Conservation (phyloP, 2,329 filamentous ascomycete species). For the Zopfia rhizophila region DNA sequence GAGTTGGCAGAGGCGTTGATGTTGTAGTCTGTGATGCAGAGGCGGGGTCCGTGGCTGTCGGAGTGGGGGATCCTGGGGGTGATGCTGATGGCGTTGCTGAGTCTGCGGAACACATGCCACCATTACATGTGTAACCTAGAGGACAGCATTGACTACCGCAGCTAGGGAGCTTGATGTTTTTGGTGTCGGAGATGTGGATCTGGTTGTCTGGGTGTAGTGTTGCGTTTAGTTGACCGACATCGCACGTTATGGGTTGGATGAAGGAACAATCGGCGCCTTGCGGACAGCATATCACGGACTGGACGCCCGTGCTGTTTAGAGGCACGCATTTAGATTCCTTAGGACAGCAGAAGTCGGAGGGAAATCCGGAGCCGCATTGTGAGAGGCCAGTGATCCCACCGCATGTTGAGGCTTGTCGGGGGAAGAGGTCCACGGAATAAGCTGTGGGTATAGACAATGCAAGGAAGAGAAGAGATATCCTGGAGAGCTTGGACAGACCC, state of each 20-base stretch:
- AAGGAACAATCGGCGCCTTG: constrained; percentile 64
- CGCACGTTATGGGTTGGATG: constrained; percentile 73
- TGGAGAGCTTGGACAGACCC: constrained; percentile 39
- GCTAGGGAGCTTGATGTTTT: constrained; percentile 60
- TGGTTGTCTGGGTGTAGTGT: constrained; percentile 65
- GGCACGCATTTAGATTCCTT: constrained; percentile 64
- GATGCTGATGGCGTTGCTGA: constrained; percentile 52
- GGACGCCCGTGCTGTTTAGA: constrained; percentile 67
- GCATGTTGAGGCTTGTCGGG: constrained; percentile 57
- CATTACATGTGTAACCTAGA: constrained; percentile 73
- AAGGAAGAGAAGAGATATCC: constrained; percentile 45
- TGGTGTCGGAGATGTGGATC: constrained; percentile 74
- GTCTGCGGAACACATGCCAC: constrained; percentile 63
- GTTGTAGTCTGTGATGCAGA: constrained; percentile 41
- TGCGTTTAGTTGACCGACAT: constrained; percentile 70
- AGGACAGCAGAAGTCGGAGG: constrained; percentile 74
- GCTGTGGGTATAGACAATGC: constrained; percentile 37
- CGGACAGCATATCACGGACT: constrained; percentile 78
- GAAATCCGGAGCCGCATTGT: constrained; percentile 67
- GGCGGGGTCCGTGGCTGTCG: constrained; percentile 39
- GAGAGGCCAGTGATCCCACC: constrained; percentile 58
- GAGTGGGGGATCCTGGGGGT: constrained; percentile 9
- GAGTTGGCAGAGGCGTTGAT: constrained; percentile 29
- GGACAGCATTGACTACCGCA: constrained; percentile 76
- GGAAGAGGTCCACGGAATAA: constrained; percentile 41